Evolutionary conservation across 345 rosid species (phyloP), one percentile per base, ranked within the genome.

Genomic region (Moringa oleifera): DNA sequence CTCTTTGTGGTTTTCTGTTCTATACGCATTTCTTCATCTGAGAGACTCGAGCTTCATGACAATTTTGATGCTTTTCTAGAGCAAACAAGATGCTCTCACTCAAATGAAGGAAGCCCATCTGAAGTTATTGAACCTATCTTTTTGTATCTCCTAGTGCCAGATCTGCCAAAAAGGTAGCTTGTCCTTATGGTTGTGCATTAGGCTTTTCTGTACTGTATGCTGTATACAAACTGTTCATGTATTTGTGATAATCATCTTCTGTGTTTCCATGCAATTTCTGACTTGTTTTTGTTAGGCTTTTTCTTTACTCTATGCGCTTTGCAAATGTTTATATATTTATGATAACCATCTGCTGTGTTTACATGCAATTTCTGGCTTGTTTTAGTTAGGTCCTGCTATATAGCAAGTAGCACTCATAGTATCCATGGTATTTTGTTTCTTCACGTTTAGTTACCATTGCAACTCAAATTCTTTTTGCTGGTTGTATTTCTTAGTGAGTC

Each of bases 121-220:
- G 63, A 74, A 71, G 49, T 73, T 61, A 67, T 80, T 0, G 76
- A 90, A 73, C 88, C 93, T 60, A 68, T 88, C 20, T 80, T 77
- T 72, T 69, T 90, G 18, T 88, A 86, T 77, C 78, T 88, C 52
- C 80, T 86, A 18, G 87, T 85, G 68, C 88, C 97, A n/a, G 87
- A 86, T 77, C 88, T 94, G 37, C 97, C 99, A 31, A 94, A 94
- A 77, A 82, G 99, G 99, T 90, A 72, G 52, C 36, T 68, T 65
- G 21, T 55, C 31, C 7, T 1, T 23, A 22, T 57, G 25, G 16
- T 18, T 58, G 7, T 16, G 23, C 24, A n/a, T 37, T 11, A 47
- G 52, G 19, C 37, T 20, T 58, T 58, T 20, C 23, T 18, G 10
- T 58, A n/a, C 0, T 24, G 21, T 25, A 20, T 25, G 19, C 11